Conservation (phyloP, 768 basidiomycete species). For the Clitopilus passeckerianus region DNA sequence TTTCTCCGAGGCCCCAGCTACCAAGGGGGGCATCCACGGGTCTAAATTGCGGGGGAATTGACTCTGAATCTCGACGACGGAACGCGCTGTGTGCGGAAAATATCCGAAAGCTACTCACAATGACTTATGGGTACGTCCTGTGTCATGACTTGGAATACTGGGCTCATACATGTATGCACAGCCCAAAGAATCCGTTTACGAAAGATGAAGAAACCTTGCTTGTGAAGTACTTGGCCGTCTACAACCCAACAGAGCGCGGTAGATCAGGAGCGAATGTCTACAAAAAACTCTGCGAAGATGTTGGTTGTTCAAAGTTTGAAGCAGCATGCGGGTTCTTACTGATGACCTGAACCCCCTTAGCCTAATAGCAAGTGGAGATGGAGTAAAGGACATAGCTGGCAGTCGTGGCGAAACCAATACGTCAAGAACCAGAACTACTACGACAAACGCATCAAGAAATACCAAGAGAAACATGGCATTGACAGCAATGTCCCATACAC, state of each 20-base stretch:
- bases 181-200: constrained; percentile 17
- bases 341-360: constrained; percentile 19
- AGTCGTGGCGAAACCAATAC: constrained; percentile 66
- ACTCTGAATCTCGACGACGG: too few relatives aligned
- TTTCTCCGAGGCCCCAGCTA: too few relatives aligned
- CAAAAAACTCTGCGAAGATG: constrained; percentile 37
- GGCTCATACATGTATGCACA: not conserved
- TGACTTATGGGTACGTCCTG: not conserved
- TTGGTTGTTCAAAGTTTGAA: constrained; percentile 19
- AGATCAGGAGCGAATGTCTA: constrained; percentile 46
- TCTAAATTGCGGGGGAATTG: too few relatives aligned
- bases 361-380: constrained; percentile 41
- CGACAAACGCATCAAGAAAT: constrained; percentile 34
- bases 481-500: not conserved
- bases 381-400: constrained; percentile 46
- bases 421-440: constrained; percentile 35
- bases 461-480: constrained; percentile 26
- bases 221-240: constrained; percentile 42
- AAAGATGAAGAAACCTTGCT: constrained; percentile 37
- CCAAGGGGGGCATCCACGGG: too few relatives aligned
- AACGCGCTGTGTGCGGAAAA: too few relatives aligned
- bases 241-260: constrained; percentile 33
- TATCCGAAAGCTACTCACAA: not conserved
- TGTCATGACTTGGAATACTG: not conserved
- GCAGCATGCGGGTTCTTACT: not conserved